Evolutionary conservation across 108 stramenopile species (phyloP), one percentile per base, ranked within the genome.

Genomic region (Fragilariopsis cylindrus): DNA sequence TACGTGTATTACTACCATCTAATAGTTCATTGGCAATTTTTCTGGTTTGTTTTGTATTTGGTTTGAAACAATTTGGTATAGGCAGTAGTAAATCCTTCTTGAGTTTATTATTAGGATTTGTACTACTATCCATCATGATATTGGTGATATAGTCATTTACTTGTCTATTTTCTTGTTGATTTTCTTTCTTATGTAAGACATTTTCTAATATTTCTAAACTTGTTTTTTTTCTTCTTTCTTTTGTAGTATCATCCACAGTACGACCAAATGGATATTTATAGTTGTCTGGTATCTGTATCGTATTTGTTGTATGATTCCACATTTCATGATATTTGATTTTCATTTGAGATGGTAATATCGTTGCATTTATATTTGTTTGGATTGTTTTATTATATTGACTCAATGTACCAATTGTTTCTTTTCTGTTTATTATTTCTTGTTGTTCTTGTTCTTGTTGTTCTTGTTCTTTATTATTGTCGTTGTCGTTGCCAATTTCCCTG

Each of bases 401-500:
- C 30, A 30, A 30, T 30, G 30, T 30, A 30, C 30, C 30, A 30
- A 30, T 30, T 2, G 30, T 30, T 30, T 30, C 30, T 30, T 30
- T 30, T 30, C 0, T 30, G 1, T 1, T 30, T 30, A 30, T 30
- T 30, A 30, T 30, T 30, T 30, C 30, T 30, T 30, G 30, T 30
- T 30, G 30, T 30, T 52, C 49, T 30, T 30, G 30, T 30, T 30
- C 21, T 30, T 30, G 21, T 30, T 16, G 0, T 18, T 9, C 11
- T 18, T 30, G 53, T 69, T 43, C 8, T 60, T 12, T 16, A 39
- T 60, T 0, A 30, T 30, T 30, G 30, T 30, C 30, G 30, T 30
- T 1, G 30, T 30, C 30, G 72, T 64, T 4, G 81, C 75, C 43
- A 8, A 21, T 13, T 55, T 48, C 9, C 68, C 44, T 30, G 19